Evolutionary conservation across 2,329 filamentous ascomycete species (phyloP).

Genomic region (Talaromyces sp.): DNA sequence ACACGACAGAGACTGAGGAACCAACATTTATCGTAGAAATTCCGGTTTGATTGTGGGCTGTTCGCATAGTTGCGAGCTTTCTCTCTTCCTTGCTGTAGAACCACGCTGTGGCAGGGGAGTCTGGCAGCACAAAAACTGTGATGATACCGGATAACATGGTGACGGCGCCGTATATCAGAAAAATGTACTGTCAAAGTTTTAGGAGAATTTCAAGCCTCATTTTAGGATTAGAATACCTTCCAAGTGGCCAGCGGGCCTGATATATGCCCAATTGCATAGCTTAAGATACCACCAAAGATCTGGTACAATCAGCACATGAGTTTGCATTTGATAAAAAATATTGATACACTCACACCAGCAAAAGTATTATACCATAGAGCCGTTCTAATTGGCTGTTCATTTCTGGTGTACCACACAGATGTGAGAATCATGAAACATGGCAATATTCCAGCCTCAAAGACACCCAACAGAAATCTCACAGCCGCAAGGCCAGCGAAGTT

Average conservation of each 20-base stretch:
- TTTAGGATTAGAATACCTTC: background rate
- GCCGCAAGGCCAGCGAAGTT: conserved; percentile 2
- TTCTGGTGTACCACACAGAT: background rate
- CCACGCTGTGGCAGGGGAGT: conserved; percentile 7
- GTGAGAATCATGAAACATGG: background rate
- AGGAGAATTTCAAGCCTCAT: background rate
- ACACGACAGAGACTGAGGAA: background rate
- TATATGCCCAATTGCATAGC: conserved; percentile 11
- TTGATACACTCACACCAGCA: background rate
- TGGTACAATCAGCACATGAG: background rate
- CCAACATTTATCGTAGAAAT: background rate
- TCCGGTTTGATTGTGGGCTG: background rate
- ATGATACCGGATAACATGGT: background rate
- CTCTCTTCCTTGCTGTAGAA: conserved; percentile 5
- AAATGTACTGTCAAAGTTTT: background rate
- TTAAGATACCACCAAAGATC: background rate
- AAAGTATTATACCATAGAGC: conserved; percentile 11
- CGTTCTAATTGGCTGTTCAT: background rate
- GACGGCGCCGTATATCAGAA: conserved; percentile 4
- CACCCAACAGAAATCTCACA: conserved; percentile 7
- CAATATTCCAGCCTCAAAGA: conserved; percentile 12
- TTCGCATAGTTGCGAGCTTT: conserved; percentile 4
- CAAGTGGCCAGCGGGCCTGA: background rate
- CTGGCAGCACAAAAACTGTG: background rate
- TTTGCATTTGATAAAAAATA: background rate